A percentile compares a stretch with the other conserved stretches of the same genome.
Conservation (phyloP, 1,284 basidiomycete genomes). For the Ganoderma meredithae region DNA sequence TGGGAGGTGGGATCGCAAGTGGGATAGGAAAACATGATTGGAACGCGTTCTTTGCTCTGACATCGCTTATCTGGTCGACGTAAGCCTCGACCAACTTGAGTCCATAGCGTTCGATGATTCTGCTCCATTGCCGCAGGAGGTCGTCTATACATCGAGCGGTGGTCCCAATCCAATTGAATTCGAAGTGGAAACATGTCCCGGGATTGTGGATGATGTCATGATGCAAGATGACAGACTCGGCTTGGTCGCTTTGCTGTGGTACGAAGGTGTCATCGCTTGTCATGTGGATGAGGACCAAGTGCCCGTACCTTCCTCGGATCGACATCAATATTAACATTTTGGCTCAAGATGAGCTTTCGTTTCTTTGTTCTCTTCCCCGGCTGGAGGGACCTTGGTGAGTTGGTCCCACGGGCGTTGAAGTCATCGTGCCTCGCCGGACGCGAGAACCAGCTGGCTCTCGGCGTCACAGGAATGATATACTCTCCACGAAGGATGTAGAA, state of each 20-base stretch:
- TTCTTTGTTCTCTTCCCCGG: slow-evolving; percentile 60
- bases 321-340: slow-evolving; percentile 82
- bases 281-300: neutral
- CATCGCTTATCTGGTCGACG: slow-evolving; percentile 86
- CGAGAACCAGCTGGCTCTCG: slow-evolving; percentile 68
- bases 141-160: slow-evolving; percentile 97
- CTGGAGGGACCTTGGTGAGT: slow-evolving; percentile 49
- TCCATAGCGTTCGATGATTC: slow-evolving; percentile 90
- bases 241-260: slow-evolving; percentile 79
- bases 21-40: slow-evolving; percentile 87
- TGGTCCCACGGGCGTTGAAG: slow-evolving; percentile 44
- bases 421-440: slow-evolving; percentile 49
- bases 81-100: slow-evolving; percentile 93
- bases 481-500: slow-evolving; percentile 87
- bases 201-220: slow-evolving; percentile 95
- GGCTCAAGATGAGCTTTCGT: slow-evolving; percentile 76
- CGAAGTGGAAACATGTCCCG: slow-evolving; percentile 91
- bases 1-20: slow-evolving; percentile 76
- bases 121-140: slow-evolving; percentile 84
- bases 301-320: slow-evolving; percentile 76
- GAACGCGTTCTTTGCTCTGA: slow-evolving; percentile 84
- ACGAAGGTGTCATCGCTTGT: slow-evolving; percentile 1
- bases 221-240: slow-evolving; percentile 88
- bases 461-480: slow-evolving; percentile 73
- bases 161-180: slow-evolving; percentile 97